Evolutionary conservation across 768 basidiomycete genomes (phyloP).

Genomic region (Xerocomellus chrysenteron): DNA sequence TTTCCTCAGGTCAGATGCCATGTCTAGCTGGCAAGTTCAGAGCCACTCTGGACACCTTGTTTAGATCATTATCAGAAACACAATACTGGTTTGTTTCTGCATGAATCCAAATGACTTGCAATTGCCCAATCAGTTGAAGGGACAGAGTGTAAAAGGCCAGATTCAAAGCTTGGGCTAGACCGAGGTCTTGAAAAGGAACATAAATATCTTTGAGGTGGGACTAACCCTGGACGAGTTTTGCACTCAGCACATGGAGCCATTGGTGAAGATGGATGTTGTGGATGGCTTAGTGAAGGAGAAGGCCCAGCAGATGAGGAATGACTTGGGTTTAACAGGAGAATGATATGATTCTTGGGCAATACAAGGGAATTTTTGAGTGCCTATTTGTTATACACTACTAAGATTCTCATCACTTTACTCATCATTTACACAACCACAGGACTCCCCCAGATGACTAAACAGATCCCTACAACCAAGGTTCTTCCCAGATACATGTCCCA

Average conservation of each 20-base stretch:
- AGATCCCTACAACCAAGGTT: too few species aligned
- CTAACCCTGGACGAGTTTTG: too few species aligned
- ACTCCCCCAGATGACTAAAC: too few species aligned
- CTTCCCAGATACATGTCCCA: too few species aligned
- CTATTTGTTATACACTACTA: background rate
- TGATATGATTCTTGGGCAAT: conserved; percentile 79
- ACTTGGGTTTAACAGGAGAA: conserved; percentile 58
- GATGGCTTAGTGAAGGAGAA: conserved; percentile 60
- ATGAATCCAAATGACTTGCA: conserved; percentile 95
- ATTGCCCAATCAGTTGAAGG: conserved; percentile 91
- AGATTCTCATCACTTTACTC: conserved; percentile 1
- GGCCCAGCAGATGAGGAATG: conserved; percentile 55
- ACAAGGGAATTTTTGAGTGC: conserved; percentile 53
- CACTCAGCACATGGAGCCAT: conserved; percentile 71
- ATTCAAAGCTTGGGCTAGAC: conserved; percentile 76
- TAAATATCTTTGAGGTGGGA: conserved; percentile 74
- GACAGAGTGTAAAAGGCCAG: conserved; percentile 88
- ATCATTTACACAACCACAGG: too few species aligned
- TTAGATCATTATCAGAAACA: too few species aligned
- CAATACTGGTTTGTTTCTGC: too few species aligned
- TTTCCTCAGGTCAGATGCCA: too few species aligned
- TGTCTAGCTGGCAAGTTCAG: too few species aligned
- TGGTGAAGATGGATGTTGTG: conserved; percentile 48
- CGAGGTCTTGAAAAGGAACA: conserved; percentile 69
- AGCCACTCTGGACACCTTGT: too few species aligned